Conservation (phyloP, 495 filamentous ascomycete genomes). For the Hypoxylon intermedium region DNA sequence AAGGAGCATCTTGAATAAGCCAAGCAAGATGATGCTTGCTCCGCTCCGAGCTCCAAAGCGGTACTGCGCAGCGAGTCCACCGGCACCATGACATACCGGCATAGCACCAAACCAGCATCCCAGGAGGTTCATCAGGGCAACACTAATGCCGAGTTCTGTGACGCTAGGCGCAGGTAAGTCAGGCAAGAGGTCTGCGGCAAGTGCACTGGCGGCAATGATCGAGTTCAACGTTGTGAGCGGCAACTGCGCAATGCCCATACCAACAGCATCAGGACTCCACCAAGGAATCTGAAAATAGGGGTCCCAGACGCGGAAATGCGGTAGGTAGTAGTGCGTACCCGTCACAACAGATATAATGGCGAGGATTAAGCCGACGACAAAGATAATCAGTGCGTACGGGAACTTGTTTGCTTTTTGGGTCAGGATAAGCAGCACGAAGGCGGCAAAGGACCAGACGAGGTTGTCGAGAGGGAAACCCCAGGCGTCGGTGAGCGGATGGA, state of each 20-base stretch:
- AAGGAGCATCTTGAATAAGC: slow-evolving; percentile 74
- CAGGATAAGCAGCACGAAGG: slow-evolving; percentile 71
- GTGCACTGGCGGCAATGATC: slow-evolving; percentile 79
- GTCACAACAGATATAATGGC: slow-evolving; percentile 52
- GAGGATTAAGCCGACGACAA: slow-evolving; percentile 68
- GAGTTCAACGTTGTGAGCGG: slow-evolving; percentile 92
- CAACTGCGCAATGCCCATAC: slow-evolving; percentile 78
- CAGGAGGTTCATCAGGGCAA: slow-evolving; percentile 80
- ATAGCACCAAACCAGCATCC: slow-evolving; percentile 93
- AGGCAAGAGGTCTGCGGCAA: slow-evolving; percentile 77
- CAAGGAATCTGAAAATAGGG: slow-evolving; percentile 54
- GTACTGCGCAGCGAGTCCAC: slow-evolving; percentile 87
- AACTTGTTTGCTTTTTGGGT: slow-evolving; percentile 65
- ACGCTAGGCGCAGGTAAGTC: slow-evolving; percentile 68
- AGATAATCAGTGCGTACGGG: slow-evolving; percentile 78
- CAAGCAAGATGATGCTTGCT: slow-evolving; percentile 79
- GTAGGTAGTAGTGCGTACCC: slow-evolving; percentile 43
- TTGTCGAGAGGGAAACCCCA: slow-evolving; percentile 73
- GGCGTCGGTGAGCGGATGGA: slow-evolving; percentile 58
- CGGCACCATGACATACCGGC: slow-evolving; percentile 94
- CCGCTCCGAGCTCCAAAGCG: slow-evolving; percentile 91
- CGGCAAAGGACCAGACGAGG: slow-evolving; percentile 70
- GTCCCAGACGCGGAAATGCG: slow-evolving; percentile 59
- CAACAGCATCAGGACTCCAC: slow-evolving; percentile 47
- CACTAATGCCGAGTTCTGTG: slow-evolving; percentile 78